Conservation (phyloP, 116 monocot species). For the Posidonia oceanica region DNA sequence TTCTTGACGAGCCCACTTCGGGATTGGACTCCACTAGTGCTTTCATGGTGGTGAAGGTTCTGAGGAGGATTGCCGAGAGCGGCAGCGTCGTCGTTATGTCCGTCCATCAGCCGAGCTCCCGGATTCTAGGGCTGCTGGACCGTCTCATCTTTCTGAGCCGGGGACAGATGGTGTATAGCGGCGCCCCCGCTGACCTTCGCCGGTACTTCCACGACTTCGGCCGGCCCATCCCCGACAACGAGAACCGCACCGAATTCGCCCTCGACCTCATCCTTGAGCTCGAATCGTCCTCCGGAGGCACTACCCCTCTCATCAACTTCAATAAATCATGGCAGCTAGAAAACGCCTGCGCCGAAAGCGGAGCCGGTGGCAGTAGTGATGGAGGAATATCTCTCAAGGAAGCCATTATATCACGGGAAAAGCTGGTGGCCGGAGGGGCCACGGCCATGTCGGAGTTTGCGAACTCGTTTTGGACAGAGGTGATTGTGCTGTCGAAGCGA, state of each 20-base stretch:
- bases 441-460: conserved; percentile 34
- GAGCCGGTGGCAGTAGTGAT: background rate
- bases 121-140: conserved; percentile 67
- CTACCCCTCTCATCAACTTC: conserved; percentile 33
- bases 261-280: conserved; percentile 63
- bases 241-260: conserved; percentile 64
- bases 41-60: conserved; percentile 68
- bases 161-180: conserved; percentile 61
- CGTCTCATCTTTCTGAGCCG: conserved; percentile 61
- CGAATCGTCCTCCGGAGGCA: conserved; percentile 24
- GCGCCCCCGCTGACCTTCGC: conserved; percentile 32
- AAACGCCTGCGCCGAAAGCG: background rate
- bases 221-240: conserved; percentile 57
- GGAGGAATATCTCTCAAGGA: conserved; percentile 27
- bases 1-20: conserved; percentile 89
- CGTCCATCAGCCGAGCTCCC: conserved; percentile 73
- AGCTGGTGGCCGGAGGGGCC: conserved; percentile 51
- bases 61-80: conserved; percentile 44
- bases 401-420: conserved; percentile 64
- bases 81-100: conserved; percentile 76
- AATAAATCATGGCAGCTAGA: conserved; percentile 20
- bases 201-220: conserved; percentile 66
- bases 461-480: conserved; percentile 61
- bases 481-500: conserved; percentile 42
- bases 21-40: conserved; percentile 86